Percentiles rank a stretch among this genome's conserved stretches.
phyloP scores from a whole-genome alignment of 148 eudicot genomes.

The Cornus kousa region DNA sequence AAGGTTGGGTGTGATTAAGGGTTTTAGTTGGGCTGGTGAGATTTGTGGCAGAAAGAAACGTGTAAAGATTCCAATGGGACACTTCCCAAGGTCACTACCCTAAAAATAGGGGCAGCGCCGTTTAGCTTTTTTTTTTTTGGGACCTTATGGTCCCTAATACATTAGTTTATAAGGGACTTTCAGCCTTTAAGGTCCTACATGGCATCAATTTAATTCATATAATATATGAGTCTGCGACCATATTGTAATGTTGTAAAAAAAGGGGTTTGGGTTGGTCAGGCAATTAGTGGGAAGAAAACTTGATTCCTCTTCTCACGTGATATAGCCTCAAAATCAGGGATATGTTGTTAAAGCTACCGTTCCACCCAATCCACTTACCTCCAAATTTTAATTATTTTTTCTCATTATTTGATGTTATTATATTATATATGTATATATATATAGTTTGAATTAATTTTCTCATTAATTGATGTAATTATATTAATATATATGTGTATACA shows the following conservation, averaged over 20 bases:
- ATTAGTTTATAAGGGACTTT: background rate
- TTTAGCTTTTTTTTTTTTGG: constrained; percentile 22
- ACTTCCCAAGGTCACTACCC: constrained; percentile 32
- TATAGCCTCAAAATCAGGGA: constrained; percentile 37
- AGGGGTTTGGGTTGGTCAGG: background rate
- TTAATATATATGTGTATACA: background rate
- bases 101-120: constrained; percentile 30
- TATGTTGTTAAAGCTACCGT: constrained; percentile 18
- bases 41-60: constrained; percentile 14
- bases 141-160: background rate
- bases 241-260: background rate
- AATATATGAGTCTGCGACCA: background rate
- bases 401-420: no score
- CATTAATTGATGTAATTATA: no score
- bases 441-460: background rate
- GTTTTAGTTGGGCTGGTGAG: background rate
- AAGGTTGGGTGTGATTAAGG: background rate
- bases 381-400: background rate
- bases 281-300: constrained; percentile 1
- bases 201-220: background rate
- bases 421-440: background rate
- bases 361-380: constrained; percentile 10
- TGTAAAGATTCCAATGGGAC: constrained; percentile 27
- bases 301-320: constrained; percentile 33
- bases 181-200: background rate